Evolutionary conservation across 352 stramenopile genomes (phyloP).

Genomic region (Phytophthora sojae): DNA sequence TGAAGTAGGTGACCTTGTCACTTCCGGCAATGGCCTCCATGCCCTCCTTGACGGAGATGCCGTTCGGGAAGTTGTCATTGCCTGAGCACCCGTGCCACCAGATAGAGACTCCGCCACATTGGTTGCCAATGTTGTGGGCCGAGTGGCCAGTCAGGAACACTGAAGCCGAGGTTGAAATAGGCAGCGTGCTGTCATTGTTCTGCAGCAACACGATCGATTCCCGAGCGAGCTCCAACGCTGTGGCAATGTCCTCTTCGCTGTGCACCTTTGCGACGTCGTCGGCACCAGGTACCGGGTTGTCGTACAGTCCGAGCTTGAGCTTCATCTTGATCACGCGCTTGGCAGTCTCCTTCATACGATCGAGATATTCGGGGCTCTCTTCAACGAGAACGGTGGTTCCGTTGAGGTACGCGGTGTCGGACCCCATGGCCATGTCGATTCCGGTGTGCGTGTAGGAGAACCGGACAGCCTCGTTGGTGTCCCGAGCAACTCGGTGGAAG

Average conservation of each 20-base stretch:
- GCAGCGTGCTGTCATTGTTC: background rate
- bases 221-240: background rate
- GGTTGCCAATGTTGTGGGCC: background rate
- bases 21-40: background rate
- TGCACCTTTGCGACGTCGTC: slow-evolving; percentile 33
- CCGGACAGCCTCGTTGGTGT: background rate
- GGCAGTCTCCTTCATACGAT: background rate
- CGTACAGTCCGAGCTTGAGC: slow-evolving; percentile 17
- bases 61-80: slow-evolving; percentile 34
- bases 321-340: background rate
- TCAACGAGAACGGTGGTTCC: background rate
- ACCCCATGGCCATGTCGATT: background rate
- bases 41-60: background rate
- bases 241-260: background rate
- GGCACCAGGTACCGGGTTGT: background rate
- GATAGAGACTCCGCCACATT: background rate
- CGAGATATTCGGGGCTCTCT: background rate
- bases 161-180: background rate
- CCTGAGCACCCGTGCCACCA: slow-evolving; percentile 71
- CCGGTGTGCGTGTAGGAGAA: background rate
- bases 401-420: slow-evolving; percentile 3
- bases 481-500: background rate
- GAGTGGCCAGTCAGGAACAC: background rate
- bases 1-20: background rate
- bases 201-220: background rate